These are phyloP conservation scores for Talaromyces rugulosus DNA, from an alignment of 2,329 filamentous ascomycete genomes.

Conservation along the genomic window DNA sequence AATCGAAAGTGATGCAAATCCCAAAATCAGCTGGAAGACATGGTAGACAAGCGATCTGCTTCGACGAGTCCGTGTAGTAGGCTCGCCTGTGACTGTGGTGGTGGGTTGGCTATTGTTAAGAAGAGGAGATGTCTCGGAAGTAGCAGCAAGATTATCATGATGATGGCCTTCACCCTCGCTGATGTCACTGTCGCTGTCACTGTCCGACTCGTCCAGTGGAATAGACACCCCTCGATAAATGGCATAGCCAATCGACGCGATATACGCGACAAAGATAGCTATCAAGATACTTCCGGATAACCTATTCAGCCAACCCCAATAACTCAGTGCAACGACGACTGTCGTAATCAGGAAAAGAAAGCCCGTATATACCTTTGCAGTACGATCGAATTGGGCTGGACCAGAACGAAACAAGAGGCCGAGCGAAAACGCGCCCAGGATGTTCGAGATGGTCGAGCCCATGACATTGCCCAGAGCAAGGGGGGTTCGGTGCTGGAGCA, in stretches of 20 bases:
- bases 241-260: constrained; percentile 41
- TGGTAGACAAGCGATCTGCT: constrained; percentile 33
- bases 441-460: constrained; percentile 53
- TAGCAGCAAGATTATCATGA: neutral
- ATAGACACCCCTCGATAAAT: constrained; percentile 43
- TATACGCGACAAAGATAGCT: constrained; percentile 41
- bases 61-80: neutral
- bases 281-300: constrained; percentile 39
- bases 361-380: constrained; percentile 45
- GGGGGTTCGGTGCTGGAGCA: constrained; percentile 43
- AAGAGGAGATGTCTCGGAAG: constrained; percentile 19
- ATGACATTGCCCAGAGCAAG: constrained; percentile 53
- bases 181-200: constrained; percentile 36
- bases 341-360: constrained; percentile 42
- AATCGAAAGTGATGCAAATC: constrained; percentile 42
- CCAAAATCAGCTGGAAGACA: constrained; percentile 40
- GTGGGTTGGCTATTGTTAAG: neutral
- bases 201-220: constrained; percentile 41
- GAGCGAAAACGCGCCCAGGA: constrained; percentile 53
- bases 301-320: constrained; percentile 30
- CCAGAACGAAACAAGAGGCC: constrained; percentile 44
- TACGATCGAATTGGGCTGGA: constrained; percentile 40
- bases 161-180: constrained; percentile 22
- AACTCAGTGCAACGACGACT: constrained; percentile 31
- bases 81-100: neutral